phyloP scores from a whole-genome alignment of 257 asterid species.

The Henckelia pumila region DNA sequence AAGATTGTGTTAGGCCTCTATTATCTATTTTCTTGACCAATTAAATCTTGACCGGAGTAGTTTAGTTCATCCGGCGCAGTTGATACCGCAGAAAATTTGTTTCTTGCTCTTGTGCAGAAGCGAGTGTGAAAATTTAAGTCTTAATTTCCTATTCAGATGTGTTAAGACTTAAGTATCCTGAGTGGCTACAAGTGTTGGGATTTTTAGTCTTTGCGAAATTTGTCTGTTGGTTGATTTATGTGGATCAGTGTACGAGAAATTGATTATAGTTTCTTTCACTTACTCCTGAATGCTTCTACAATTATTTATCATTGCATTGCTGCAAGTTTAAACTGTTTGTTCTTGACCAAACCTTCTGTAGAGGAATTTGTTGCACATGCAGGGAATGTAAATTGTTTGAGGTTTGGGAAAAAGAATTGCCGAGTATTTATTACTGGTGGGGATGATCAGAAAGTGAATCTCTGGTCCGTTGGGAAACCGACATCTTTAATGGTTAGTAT shows the following conservation, averaged over 20 bases:
- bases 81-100: constrained; percentile 18
- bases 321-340: constrained; percentile 29
- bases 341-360: constrained; percentile 59
- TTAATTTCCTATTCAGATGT: constrained; percentile 15
- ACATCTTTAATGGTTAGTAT: constrained; percentile 68
- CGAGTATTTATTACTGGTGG: constrained; percentile 90
- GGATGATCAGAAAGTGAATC: constrained; percentile 94
- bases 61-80: not conserved
- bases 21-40: constrained; percentile 1
- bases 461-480: constrained; percentile 95
- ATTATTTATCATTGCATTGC: constrained; percentile 10
- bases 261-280: constrained; percentile 8
- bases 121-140: not conserved
- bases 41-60: constrained; percentile 9
- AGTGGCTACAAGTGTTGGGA: not conserved
- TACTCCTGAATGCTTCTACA: constrained; percentile 6
- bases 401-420: constrained; percentile 85
- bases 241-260: not conserved
- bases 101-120: constrained; percentile 12
- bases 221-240: not conserved
- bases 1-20: constrained; percentile 9
- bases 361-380: constrained; percentile 99
- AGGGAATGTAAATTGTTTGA: constrained; percentile 93
- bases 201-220: not conserved
- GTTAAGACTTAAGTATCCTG: not conserved